Base-by-base conservation (phyloP, 2,329 filamentous ascomycete genomes). In the Coniella vitis region DNA sequence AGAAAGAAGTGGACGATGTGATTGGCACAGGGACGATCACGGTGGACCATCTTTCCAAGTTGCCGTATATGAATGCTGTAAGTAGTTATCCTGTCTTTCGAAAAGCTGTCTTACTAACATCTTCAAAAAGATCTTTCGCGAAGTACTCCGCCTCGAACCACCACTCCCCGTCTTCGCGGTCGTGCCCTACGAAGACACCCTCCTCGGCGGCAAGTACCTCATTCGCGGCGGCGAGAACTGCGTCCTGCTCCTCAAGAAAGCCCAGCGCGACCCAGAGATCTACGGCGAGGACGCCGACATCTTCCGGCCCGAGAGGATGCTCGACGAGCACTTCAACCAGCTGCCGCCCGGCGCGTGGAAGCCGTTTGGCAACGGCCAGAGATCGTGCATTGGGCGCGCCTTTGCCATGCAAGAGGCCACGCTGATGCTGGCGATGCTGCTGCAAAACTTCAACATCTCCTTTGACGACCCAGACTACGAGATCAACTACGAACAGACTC, bases 321-420 rank as follows among this genome's bases (percentile, higher is more conserved):
- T 56, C 16, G 35, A 56, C 14, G 53, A 50, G 2, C 45, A 52
- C 7, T 55, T 44, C 31, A 51, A 56, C 5, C 45, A 44, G 3
- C 43, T 57, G 16, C 35, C 71, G 62, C 37, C 49, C 1, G 54
- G 55, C 34, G 48, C 47, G 12, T 57, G 55, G 69, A 72, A 72
- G 55, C 70, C 69, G 0, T 72, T 73, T 48, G 69, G 70, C 0
- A 71, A 65, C 37, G 70, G 69, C 5, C 64, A 66, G 56, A 60
- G 70, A 32, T 63, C 59, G 3, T 73, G 69, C 51, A 71, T 72
- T 38, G 70, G 70, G 9, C 59, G 69, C 20, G 63, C 65, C 0
- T 70, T 73, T 41, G 68, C 69, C 3, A 68, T 66, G 65, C 69
- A 72, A 55, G 70, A 73, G 49, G 64, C 66, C 31, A 55, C 70